Evolutionary conservation across 129 eudicot species (phyloP).

Genomic region (Heracleum sosnowskyi): DNA sequence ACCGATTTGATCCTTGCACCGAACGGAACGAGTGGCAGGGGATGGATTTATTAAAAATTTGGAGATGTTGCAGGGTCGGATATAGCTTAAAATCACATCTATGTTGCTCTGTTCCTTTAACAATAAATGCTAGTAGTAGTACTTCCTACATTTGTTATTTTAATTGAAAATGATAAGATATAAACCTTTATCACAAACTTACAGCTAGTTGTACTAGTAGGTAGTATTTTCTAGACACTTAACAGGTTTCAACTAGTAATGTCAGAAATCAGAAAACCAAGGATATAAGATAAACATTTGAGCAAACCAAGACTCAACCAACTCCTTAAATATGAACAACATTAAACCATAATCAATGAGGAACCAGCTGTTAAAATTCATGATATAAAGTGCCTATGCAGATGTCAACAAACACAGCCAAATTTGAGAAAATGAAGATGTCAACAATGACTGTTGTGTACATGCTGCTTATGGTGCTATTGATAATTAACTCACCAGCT

Average conservation of each 20-base stretch:
- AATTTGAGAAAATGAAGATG: not conserved
- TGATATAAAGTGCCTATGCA: not conserved
- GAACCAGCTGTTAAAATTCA: not conserved
- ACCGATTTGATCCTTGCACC: too few species aligned
- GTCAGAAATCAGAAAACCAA: not conserved
- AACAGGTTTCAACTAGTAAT: not conserved
- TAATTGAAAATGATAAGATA: too few species aligned
- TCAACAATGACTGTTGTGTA: conserved; percentile 11
- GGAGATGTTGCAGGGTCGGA: too few species aligned
- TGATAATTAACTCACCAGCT: conserved; percentile 10
- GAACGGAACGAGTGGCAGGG: too few species aligned
- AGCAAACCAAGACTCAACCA: conserved; percentile 9
- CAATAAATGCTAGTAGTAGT: too few species aligned
- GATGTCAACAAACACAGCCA: not conserved
- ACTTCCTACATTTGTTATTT: too few species aligned
- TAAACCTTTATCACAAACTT: too few species aligned
- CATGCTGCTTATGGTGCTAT: conserved; percentile 22
- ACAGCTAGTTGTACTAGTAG: too few species aligned
- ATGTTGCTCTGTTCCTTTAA: too few species aligned
- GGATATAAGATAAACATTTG: not conserved
- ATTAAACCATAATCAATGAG: not conserved
- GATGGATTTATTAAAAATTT: too few species aligned
- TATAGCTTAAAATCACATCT: too few species aligned
- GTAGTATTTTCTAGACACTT: not conserved
- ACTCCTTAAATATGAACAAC: not conserved